Conservation (phyloP, 148 eudicot species). For the Vaccinium vitisidaea region DNA sequence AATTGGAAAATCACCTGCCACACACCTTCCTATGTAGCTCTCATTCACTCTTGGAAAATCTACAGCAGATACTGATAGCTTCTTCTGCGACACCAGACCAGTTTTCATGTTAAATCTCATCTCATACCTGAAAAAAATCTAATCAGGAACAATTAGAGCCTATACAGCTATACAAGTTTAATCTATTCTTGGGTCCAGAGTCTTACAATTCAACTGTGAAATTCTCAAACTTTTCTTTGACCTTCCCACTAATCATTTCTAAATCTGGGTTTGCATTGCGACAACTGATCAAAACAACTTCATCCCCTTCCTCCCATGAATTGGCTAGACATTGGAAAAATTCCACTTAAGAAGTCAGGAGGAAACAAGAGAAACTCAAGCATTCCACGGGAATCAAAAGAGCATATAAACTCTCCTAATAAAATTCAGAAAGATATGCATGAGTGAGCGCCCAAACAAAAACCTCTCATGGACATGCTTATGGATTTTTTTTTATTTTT, state of each 20-base stretch:
- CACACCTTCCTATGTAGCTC: conserved; percentile 80
- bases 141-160: conserved; percentile 9
- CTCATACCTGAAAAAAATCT: conserved; percentile 59
- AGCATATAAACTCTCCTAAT: neutral
- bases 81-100: conserved; percentile 73
- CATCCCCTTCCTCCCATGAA: conserved; percentile 99
- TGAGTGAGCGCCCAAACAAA: too few relatives aligned
- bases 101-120: conserved; percentile 93
- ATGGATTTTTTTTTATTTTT: neutral
- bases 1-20: neutral
- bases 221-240: conserved; percentile 58
- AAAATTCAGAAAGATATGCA: neutral
- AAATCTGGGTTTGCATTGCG: conserved; percentile 76
- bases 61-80: conserved; percentile 77
- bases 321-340: conserved; percentile 46
- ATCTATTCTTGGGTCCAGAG: conserved; percentile 1
- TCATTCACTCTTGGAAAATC: conserved; percentile 95
- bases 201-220: conserved; percentile 74
- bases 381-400: neutral
- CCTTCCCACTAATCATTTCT: conserved; percentile 61
- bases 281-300: conserved; percentile 76
- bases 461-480: neutral
- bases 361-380: conserved; percentile 1
- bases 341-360: neutral
- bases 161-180: neutral